phyloP scores from a whole-genome alignment of 2,329 filamentous ascomycete genomes.

The Fusarium compactum region DNA sequence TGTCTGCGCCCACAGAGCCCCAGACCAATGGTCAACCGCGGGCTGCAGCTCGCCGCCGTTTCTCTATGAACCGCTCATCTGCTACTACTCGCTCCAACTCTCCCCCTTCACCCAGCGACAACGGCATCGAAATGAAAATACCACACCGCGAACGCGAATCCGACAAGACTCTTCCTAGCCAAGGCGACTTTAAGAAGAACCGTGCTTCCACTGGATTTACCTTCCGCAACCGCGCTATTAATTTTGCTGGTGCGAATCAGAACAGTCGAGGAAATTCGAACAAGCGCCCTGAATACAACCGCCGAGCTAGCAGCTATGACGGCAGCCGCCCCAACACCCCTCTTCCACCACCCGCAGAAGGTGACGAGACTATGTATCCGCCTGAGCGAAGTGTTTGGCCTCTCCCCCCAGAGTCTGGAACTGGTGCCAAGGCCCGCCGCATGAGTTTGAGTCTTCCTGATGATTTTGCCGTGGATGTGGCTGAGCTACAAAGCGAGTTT shows the following conservation, averaged over 20 bases:
- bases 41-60: conserved; percentile 53
- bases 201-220: conserved; percentile 64
- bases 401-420: conserved; percentile 75
- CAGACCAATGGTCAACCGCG: conserved; percentile 49
- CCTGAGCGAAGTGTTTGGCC: conserved; percentile 66
- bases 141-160: conserved; percentile 41
- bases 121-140: conserved; percentile 58
- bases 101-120: conserved; percentile 62
- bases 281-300: conserved; percentile 42
- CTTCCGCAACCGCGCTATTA: conserved; percentile 61
- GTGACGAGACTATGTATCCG: conserved; percentile 49
- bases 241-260: conserved; percentile 56
- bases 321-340: conserved; percentile 48
- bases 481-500: conserved; percentile 76
- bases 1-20: conserved; percentile 42
- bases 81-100: conserved; percentile 62
- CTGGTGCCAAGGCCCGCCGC: conserved; percentile 81
- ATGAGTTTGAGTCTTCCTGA: conserved; percentile 80
- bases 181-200: conserved; percentile 64
- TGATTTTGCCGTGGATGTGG: conserved; percentile 78
- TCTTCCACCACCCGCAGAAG: conserved; percentile 28
- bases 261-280: conserved; percentile 35
- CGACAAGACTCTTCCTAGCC: conserved; percentile 54
- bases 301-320: conserved; percentile 65
- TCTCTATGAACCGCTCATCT: conserved; percentile 61